Percentiles rank a stretch among this genome's conserved stretches.
Conservation (phyloP, 2,329 filamentous ascomycete genomes). For the Penicillium sp. region DNA sequence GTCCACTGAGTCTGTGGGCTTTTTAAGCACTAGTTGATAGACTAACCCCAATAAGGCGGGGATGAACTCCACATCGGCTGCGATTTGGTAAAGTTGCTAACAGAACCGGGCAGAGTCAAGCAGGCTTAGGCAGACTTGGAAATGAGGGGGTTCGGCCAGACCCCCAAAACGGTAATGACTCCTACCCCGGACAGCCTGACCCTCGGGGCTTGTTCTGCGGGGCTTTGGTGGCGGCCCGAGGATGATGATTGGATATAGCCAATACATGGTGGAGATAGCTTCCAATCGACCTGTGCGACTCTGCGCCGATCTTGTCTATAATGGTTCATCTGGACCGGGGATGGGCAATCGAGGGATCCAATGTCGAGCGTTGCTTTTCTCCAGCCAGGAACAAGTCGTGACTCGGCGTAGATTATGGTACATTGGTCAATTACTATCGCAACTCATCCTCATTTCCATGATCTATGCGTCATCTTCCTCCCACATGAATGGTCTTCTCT, state of each 20-base stretch:
- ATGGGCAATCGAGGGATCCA: background rate
- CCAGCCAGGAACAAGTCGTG: background rate
- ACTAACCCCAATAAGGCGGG: slow-evolving; percentile 3
- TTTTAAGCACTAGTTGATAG: background rate
- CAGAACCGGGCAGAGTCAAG: background rate
- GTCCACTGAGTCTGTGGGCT: background rate
- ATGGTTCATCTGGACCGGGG: background rate
- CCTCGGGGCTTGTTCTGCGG: background rate
- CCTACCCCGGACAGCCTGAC: slow-evolving; percentile 5
- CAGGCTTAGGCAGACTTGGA: background rate
- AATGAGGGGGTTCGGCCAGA: slow-evolving; percentile 6
- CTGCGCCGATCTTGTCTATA: background rate
- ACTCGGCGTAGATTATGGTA: background rate
- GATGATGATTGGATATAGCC: background rate
- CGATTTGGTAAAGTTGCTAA: background rate
- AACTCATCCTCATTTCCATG: background rate
- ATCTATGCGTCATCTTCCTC: background rate
- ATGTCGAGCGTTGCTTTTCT: background rate
- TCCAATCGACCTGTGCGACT: slow-evolving; percentile 1
- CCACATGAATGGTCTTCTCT: background rate
- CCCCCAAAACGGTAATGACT: background rate
- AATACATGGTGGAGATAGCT: background rate
- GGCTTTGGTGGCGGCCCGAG: slow-evolving; percentile 1
- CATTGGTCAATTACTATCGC: background rate
- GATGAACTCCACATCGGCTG: slow-evolving; percentile 11